Evolutionary conservation across 83 land plant species (phyloP).

Genomic region (Picea engelmannii): DNA sequence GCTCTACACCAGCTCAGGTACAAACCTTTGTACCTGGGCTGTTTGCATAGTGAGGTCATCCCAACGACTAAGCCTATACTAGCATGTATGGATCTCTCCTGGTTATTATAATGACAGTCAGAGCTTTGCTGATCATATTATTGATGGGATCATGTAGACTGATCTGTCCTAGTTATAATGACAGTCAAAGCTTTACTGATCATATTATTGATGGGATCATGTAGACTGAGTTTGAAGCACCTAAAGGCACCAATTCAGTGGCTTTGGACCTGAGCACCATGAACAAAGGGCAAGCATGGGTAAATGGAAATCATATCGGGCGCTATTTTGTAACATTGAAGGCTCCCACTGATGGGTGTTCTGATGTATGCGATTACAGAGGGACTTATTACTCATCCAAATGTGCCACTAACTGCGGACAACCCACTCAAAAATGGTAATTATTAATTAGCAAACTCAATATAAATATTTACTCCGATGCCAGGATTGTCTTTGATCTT

Average conservation of each 20-base stretch:
- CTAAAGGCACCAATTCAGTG: constrained; percentile 37
- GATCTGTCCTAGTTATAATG: no score
- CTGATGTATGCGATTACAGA: constrained; percentile 31
- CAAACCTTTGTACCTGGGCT: no score
- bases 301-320: constrained; percentile 55
- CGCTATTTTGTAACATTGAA: constrained; percentile 37
- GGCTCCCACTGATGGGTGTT: constrained; percentile 28
- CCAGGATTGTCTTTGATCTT: no score
- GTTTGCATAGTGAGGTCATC: no score
- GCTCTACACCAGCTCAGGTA: no score
- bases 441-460: background rate
- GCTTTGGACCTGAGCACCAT: constrained; percentile 39
- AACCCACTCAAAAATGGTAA: constrained; percentile 40
- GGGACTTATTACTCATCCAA: constrained; percentile 15
- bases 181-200: no score
- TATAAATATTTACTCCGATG: background rate
- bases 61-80: no score
- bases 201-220: no score
- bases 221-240: constrained; percentile 48
- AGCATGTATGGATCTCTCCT: no score
- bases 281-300: constrained; percentile 66
- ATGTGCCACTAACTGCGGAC: constrained; percentile 27
- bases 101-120: no score
- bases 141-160: background rate
- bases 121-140: no score